Evolutionary conservation across 169 alveolate species (phyloP).

Genomic region (Eimeria acervulina): DNA sequence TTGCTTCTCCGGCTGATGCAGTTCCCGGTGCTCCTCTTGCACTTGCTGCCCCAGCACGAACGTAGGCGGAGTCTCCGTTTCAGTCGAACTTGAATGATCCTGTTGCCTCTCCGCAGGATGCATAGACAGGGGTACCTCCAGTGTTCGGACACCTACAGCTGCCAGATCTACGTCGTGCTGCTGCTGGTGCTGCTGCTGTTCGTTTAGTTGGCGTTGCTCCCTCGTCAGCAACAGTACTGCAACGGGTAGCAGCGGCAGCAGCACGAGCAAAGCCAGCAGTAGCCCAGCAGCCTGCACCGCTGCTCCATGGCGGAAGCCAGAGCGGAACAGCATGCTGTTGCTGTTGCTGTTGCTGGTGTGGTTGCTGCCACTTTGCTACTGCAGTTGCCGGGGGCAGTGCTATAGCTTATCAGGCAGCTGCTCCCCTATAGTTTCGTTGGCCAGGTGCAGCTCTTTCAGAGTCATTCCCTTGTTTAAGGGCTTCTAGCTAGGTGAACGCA

Average conservation of each 20-base stretch:
- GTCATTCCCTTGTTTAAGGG: conserved; percentile 7
- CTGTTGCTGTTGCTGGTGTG: conserved; percentile 47
- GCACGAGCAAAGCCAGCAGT: conserved; percentile 63
- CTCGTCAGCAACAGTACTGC: conserved; percentile 73
- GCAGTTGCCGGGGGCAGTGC: background rate
- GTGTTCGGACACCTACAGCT: conserved; percentile 71
- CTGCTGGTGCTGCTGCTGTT: conserved; percentile 75
- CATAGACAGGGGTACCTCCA: conserved; percentile 58
- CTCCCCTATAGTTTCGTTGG: conserved; percentile 7
- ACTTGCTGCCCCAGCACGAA: conserved; percentile 34
- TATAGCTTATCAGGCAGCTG: conserved; percentile 1
- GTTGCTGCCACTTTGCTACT: background rate
- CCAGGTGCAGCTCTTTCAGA: conserved; percentile 3
- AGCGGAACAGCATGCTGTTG: conserved; percentile 79
- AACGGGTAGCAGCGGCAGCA: conserved; percentile 77
- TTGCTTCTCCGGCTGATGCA: conserved; percentile 63
- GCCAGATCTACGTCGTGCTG: conserved; percentile 68
- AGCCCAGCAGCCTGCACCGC: conserved; percentile 80
- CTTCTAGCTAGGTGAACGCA: conserved; percentile 28
- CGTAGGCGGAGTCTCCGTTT: conserved; percentile 39
- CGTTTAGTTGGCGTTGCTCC: conserved; percentile 71
- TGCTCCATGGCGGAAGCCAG: conserved; percentile 81
- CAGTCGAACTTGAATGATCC: conserved; percentile 37
- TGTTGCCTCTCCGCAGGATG: conserved; percentile 50
- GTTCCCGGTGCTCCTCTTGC: conserved; percentile 65